phyloP scores from a whole-genome alignment of 805 yeast species.

The Groenewaldozyma tartarivorans region DNA sequence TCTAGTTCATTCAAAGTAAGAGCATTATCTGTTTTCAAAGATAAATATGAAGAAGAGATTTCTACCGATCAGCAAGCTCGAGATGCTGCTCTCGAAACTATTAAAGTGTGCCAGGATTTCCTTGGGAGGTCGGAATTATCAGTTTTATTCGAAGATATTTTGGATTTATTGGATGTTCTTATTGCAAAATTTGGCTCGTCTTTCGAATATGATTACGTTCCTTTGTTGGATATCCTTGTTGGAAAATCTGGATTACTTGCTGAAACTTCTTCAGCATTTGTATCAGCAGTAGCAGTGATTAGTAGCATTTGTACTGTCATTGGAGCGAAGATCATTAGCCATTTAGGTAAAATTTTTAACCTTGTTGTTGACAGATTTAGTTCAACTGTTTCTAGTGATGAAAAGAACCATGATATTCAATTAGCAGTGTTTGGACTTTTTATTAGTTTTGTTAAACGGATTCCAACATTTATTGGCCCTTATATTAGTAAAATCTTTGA shows the following conservation, averaged over 20 bases:
- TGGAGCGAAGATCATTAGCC: constrained; percentile 81
- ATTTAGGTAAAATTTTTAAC: constrained; percentile 75
- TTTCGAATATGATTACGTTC: constrained; percentile 31
- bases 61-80: constrained; percentile 39
- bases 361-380: constrained; percentile 58
- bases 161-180: constrained; percentile 57
- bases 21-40: constrained; percentile 50
- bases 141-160: constrained; percentile 55
- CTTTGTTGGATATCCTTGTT: constrained; percentile 41
- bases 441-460: constrained; percentile 66
- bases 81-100: constrained; percentile 37
- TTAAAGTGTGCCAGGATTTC: constrained; percentile 15
- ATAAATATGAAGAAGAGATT: constrained; percentile 63
- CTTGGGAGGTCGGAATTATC: constrained; percentile 17
- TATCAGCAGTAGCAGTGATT: constrained; percentile 66
- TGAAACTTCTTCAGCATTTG: constrained; percentile 48
- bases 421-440: constrained; percentile 62
- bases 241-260: constrained; percentile 46
- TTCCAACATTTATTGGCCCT: constrained; percentile 76
- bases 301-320: constrained; percentile 59
- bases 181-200: constrained; percentile 50
- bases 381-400: constrained; percentile 24
- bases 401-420: constrained; percentile 39
- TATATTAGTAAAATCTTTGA: constrained; percentile 54
- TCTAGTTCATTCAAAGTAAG: constrained; percentile 47